Conservation (phyloP, 495 filamentous ascomycete species). For the Hypoxylon lienhwacheense region DNA sequence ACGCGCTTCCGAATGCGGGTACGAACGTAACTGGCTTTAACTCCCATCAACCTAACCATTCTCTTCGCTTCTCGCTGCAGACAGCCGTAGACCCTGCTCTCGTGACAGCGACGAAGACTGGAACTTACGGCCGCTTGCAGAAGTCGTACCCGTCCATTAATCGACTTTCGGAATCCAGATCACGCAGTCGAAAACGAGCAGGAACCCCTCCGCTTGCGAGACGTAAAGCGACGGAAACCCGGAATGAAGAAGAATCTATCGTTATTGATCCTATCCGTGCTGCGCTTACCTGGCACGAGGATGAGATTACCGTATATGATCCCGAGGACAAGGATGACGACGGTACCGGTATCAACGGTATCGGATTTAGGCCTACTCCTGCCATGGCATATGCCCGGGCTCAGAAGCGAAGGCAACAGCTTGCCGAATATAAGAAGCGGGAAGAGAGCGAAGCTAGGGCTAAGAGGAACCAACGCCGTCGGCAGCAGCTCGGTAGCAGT, state of each 20-base stretch:
- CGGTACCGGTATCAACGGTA: slow-evolving; percentile 81
- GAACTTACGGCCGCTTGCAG: slow-evolving; percentile 24
- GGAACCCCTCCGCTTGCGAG: slow-evolving; percentile 47
- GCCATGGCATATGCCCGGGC: slow-evolving; percentile 76
- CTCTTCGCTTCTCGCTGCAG: slow-evolving; percentile 21
- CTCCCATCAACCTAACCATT: slow-evolving; percentile 13
- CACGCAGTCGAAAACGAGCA: slow-evolving; percentile 45
- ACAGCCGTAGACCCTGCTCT: slow-evolving; percentile 38
- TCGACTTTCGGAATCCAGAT: slow-evolving; percentile 45
- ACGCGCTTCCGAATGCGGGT: slow-evolving; percentile 8
- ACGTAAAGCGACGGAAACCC: slow-evolving; percentile 21
- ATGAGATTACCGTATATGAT: slow-evolving; percentile 82
- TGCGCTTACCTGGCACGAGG: slow-evolving; percentile 77
- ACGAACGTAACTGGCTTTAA: neutral
- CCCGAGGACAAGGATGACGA: slow-evolving; percentile 73
- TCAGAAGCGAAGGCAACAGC: slow-evolving; percentile 75
- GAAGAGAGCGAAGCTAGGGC: slow-evolving; percentile 84
- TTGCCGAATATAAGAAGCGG: slow-evolving; percentile 78
- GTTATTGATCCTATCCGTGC: slow-evolving; percentile 55
- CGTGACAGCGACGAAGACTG: slow-evolving; percentile 33
- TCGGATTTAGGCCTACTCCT: slow-evolving; percentile 88
- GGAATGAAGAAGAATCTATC: slow-evolving; percentile 28
- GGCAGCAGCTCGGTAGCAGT: slow-evolving; percentile 39
- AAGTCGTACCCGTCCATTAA: slow-evolving; percentile 45
- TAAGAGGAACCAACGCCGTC: slow-evolving; percentile 66